These are phyloP conservation scores for Sutorius australiensis DNA, from an alignment of 768 basidiomycete genomes.

Conservation along the genomic window DNA sequence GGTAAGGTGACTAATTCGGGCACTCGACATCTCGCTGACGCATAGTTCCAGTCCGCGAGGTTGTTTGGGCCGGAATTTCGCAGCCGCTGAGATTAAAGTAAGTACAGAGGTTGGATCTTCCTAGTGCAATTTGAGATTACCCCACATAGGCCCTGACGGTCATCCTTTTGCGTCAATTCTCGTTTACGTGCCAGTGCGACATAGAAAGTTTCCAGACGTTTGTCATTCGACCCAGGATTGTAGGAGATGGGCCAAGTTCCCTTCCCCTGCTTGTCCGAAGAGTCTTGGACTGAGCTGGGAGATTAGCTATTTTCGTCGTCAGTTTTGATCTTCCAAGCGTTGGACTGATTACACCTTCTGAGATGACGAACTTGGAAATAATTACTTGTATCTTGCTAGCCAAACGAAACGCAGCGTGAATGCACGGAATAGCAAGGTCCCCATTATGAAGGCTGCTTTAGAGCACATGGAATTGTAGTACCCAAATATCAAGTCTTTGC, in stretches of 20 bases:
- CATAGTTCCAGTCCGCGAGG: conserved; percentile 45
- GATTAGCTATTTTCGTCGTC: neutral
- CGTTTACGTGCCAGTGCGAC: conserved; percentile 46
- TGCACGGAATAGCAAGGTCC: too few species aligned
- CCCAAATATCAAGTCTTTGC: neutral
- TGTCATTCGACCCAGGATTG: conserved; percentile 57
- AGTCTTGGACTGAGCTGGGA: conserved; percentile 16
- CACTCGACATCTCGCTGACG: conserved; percentile 7
- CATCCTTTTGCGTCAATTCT: conserved; percentile 51
- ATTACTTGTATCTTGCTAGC: neutral
- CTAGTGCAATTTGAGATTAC: conserved; percentile 5
- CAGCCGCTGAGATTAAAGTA: conserved; percentile 59
- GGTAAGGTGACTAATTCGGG: conserved; percentile 35
- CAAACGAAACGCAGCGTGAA: neutral
- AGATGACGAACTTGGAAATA: neutral
- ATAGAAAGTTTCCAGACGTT: conserved; percentile 66
- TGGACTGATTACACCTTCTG: neutral
- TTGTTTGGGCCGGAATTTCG: conserved; percentile 59
- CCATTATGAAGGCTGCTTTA: neutral
- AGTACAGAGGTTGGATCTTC: conserved; percentile 18
- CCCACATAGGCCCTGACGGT: conserved; percentile 37
- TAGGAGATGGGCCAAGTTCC: conserved; percentile 50
- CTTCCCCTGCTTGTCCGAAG: conserved; percentile 49
- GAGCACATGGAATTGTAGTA: too few species aligned
- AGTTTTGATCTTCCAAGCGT: neutral